Evolutionary conservation across 305 asterid genomes (phyloP).

Genomic region (Plantago coronopus): DNA sequence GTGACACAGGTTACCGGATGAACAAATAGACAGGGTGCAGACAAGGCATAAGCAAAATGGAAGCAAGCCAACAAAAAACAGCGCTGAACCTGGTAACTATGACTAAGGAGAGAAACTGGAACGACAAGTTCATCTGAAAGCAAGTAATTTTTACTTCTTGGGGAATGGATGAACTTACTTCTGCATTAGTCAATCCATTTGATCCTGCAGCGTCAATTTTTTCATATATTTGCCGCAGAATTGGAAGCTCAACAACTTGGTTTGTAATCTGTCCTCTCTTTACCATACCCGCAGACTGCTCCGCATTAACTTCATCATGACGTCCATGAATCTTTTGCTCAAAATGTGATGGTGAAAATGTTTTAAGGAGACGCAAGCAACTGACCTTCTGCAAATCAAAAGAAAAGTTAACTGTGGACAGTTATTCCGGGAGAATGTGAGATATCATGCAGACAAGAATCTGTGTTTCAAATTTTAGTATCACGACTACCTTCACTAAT

Average conservation of each 20-base stretch:
- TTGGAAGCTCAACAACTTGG: slow-evolving; percentile 77
- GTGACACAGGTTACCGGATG: not conserved
- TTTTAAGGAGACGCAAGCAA: slow-evolving; percentile 72
- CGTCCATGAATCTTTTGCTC: slow-evolving; percentile 51
- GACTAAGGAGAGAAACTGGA: slow-evolving; percentile 15
- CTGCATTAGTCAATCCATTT: slow-evolving; percentile 67
- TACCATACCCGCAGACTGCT: slow-evolving; percentile 40
- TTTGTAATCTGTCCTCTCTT: slow-evolving; percentile 73
- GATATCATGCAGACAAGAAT: slow-evolving; percentile 12
- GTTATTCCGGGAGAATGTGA: not conserved
- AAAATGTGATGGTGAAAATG: slow-evolving; percentile 69
- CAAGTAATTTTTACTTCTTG: slow-evolving; percentile 5
- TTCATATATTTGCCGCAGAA: slow-evolving; percentile 82
- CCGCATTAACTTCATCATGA: slow-evolving; percentile 37
- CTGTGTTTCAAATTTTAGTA: slow-evolving; percentile 8
- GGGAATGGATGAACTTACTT: slow-evolving; percentile 43
- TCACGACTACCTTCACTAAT: not conserved
- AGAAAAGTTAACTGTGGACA: slow-evolving; percentile 18
- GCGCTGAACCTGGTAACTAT: slow-evolving; percentile 8
- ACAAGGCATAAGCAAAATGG: slow-evolving; percentile 11
- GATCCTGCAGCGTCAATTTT: slow-evolving; percentile 81
- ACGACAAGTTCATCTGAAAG: slow-evolving; percentile 8
- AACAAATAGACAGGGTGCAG: not conserved
- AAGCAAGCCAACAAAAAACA: slow-evolving; percentile 15
- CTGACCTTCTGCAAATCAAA: slow-evolving; percentile 50